phyloP scores from a whole-genome alignment of 2,329 filamentous ascomycete species.

The Apiospora phragmitis region DNA sequence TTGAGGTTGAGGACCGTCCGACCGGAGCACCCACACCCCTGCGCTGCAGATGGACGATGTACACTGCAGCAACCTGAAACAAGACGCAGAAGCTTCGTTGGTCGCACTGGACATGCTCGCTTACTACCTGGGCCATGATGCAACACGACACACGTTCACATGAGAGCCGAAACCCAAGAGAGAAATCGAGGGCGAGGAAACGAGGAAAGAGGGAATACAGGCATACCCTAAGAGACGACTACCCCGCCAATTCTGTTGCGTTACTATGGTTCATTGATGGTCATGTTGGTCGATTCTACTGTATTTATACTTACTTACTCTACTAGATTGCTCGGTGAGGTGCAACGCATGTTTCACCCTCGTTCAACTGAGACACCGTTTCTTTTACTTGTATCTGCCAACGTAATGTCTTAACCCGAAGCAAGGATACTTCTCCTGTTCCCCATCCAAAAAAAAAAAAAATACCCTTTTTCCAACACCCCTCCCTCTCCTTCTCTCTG shows the following conservation, averaged over 20 bases:
- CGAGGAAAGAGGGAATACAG: background rate
- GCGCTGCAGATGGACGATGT: background rate
- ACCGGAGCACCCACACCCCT: background rate
- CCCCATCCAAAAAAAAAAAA: background rate
- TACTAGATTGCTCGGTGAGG: background rate
- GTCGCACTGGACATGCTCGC: background rate
- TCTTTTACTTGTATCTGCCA: background rate
- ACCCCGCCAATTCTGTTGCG: background rate
- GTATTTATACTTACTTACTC: background rate
- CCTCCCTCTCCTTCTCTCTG: background rate
- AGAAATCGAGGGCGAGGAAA: background rate
- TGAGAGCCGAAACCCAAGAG: background rate
- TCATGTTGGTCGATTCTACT: background rate
- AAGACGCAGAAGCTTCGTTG: constrained; percentile 3
- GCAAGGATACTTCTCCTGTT: background rate
- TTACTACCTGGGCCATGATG: background rate
- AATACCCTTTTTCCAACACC: background rate
- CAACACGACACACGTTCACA: background rate
- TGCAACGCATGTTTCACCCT: constrained; percentile 6
- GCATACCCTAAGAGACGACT: background rate
- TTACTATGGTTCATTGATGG: background rate
- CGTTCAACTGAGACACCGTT: constrained; percentile 1
- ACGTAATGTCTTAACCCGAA: background rate
- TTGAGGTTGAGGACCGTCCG: background rate
- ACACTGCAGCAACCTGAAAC: constrained; percentile 4